Base-by-base conservation (phyloP, 306 rosid species). In the Rubus idaeus region DNA sequence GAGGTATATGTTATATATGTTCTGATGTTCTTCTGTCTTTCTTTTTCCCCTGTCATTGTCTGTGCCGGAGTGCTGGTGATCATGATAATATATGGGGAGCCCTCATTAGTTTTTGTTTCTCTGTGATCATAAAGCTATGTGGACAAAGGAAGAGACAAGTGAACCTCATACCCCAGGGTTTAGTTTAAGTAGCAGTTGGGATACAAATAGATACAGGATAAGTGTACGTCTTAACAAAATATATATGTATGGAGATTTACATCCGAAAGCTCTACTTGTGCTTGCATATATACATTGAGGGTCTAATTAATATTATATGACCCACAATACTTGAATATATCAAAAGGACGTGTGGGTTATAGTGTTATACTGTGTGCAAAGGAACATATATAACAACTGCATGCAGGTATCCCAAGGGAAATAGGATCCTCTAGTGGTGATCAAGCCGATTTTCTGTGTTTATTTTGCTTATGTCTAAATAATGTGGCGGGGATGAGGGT, bases 161-260 rank as follows among this genome's bases (percentile, higher is more conserved):
- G 30, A 60, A 18, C 5, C 41, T 61, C 46, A 1, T 16, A 37
- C 23, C 21, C 11, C 10, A 3, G 17, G 70, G 1, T 23, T 74
- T 74, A 74, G 51, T 60, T 74, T 61, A 26, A 46, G 70, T 30
- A 45, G 78, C 78, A 74, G 78, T 44, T 74, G 78, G 12, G 77
- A 73, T 73, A 73, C 68, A 55, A 42, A 58, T 41, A 41, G 35
- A 56, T 56, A 39, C 16, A 42, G 11, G 35, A 74, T 58, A 13
- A 11, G 4, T 68, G 6, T 12, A 12, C 37, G n/a, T 58, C 77
- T 44, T 14, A 57, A 56, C 67, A 18, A 21, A 62, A 10, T 63
- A 35, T 53, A 56, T 16, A 63, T 63, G 0, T 37, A 37, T 37
- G 0, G 5, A 3, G 66, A 40, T 39, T 55, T 21, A 11, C 41